Percentiles rank a stretch among this genome's conserved stretches.
Conservation (phyloP, 148 eudicot species). For the Heliosperma pusillum region DNA sequence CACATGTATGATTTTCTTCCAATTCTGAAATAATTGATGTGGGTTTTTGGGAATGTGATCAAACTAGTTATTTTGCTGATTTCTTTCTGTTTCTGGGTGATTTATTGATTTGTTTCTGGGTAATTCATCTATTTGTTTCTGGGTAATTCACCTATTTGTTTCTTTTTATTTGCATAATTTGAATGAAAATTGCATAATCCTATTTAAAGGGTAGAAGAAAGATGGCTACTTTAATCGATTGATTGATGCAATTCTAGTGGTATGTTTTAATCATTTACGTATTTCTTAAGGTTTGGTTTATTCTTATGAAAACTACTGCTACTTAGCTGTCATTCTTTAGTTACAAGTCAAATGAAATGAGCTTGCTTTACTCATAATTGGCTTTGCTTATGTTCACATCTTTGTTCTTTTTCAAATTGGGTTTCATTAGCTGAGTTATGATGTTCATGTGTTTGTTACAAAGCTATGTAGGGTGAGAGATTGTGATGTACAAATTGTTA, state of each 20-base stretch:
- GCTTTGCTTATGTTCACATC: neutral
- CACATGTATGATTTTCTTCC: constrained; percentile 12
- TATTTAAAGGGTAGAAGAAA: constrained; percentile 7
- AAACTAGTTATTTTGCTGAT: neutral
- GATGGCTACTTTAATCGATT: neutral
- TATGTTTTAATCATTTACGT: constrained; percentile 15
- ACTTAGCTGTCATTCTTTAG: constrained; percentile 7
- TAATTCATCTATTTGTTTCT: neutral
- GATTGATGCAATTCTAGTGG: constrained; percentile 11
- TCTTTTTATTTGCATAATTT: neutral
- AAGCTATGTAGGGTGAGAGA: neutral
- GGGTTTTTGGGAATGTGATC: neutral
- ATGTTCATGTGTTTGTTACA: neutral
- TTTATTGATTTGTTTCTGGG: neutral
- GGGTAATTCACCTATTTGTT: neutral
- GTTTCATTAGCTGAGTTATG: neutral
- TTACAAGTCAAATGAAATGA: constrained; percentile 5
- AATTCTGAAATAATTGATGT: neutral
- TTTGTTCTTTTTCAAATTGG: neutral
- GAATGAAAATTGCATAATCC: neutral
- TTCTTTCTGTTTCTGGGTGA: neutral
- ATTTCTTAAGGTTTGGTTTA: constrained; percentile 3
- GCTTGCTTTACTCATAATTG: constrained; percentile 4
- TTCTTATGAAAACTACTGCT: neutral
- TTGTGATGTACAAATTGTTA: neutral